These are phyloP conservation scores for Croton setiger DNA, from an alignment of 441 rosid genomes.

Conservation along the genomic window DNA sequence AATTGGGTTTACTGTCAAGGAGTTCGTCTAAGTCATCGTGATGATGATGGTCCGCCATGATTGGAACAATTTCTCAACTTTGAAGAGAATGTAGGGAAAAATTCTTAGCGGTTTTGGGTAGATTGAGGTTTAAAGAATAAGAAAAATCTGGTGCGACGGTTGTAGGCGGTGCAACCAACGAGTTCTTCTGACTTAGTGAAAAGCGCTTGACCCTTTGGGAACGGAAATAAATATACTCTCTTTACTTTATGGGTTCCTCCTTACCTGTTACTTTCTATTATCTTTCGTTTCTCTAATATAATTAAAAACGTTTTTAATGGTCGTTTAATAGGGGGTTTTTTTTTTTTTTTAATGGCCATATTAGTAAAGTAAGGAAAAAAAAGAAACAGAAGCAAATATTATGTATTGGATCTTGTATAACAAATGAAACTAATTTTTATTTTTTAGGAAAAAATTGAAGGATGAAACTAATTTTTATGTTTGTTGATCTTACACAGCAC, in stretches of 20 bases:
- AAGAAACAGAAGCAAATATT: no score
- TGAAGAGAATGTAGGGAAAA: neutral
- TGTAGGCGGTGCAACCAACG: slow-evolving; percentile 8
- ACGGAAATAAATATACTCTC: neutral
- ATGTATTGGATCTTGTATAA: no score
- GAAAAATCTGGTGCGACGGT: neutral
- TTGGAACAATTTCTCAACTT: neutral
- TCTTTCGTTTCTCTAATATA: neutral
- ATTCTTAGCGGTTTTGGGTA: neutral
- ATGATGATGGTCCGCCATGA: slow-evolving; percentile 47
- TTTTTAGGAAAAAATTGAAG: no score
- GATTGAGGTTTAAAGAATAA: neutral
- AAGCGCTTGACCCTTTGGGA: neutral
- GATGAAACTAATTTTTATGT: no score
- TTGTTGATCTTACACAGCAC: no score
- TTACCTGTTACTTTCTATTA: neutral
- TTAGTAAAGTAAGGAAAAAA: no score
- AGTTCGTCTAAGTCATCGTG: slow-evolving; percentile 88
- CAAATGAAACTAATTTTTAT: no score
- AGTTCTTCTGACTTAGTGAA: neutral
- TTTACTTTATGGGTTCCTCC: neutral
- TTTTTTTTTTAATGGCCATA: no score
- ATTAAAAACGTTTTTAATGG: no score
- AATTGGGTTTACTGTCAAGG: slow-evolving; percentile 62
- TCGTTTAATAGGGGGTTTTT: no score